Evolutionary conservation across 2,329 filamentous ascomycete genomes (phyloP).

Genomic region (Cryphonectria japonica): DNA sequence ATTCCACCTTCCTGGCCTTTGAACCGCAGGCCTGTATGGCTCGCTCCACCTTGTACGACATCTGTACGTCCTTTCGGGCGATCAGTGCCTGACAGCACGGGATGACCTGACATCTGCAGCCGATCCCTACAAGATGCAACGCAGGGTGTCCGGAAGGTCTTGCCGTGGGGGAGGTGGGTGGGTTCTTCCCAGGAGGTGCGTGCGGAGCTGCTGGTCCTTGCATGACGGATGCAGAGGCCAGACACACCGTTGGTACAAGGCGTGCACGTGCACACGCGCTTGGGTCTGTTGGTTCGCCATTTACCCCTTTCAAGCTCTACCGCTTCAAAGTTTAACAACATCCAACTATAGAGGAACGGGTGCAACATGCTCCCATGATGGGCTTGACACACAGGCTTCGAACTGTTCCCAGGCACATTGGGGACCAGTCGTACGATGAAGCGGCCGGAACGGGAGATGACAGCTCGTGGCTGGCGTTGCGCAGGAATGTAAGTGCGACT

Average conservation of each 20-base stretch:
- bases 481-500: conserved; percentile 9
- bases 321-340: neutral
- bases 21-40: conserved; percentile 15
- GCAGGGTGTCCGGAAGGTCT: neutral
- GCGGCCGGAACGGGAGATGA: conserved; percentile 18
- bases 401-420: conserved; percentile 13
- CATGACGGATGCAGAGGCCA: neutral
- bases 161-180: neutral
- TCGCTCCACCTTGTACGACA: conserved; percentile 25
- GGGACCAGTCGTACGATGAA: conserved; percentile 23
- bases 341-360: neutral
- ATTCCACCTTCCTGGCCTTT: conserved; percentile 1
- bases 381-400: neutral
- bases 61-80: conserved; percentile 13
- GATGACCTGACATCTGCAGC: conserved; percentile 7
- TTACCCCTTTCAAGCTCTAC: neutral
- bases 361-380: neutral
- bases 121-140: neutral
- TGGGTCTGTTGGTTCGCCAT: neutral
- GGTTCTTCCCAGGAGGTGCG: neutral
- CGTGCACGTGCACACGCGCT: conserved; percentile 1
- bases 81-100: conserved; percentile 7
- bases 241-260: neutral
- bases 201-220: neutral
- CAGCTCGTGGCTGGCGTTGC: conserved; percentile 23